phyloP scores from a whole-genome alignment of 2,329 filamentous ascomycete genomes.

The Xylaria sp. region DNA sequence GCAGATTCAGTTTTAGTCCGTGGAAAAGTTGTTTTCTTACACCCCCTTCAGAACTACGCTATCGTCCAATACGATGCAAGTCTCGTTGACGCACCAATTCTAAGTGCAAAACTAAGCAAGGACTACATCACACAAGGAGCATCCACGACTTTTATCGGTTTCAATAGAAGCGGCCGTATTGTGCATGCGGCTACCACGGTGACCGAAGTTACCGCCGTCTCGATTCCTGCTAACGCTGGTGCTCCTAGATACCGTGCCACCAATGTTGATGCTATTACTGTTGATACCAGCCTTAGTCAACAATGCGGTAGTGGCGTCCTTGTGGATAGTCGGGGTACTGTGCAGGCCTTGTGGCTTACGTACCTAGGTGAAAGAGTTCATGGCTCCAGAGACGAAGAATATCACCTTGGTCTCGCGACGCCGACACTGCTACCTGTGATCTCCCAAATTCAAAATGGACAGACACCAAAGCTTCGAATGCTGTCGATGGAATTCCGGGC shows the following conservation, averaged over 20 bases:
- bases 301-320: slow-evolving; percentile 95
- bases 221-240: slow-evolving; percentile 90
- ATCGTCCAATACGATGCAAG: slow-evolving; percentile 93
- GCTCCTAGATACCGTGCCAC: slow-evolving; percentile 93
- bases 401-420: slow-evolving; percentile 90
- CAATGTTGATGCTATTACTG: slow-evolving; percentile 95
- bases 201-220: slow-evolving; percentile 95
- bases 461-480: slow-evolving; percentile 83
- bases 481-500: slow-evolving; percentile 93
- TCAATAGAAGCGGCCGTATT: slow-evolving; percentile 92
- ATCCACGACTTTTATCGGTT: slow-evolving; percentile 96
- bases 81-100: slow-evolving; percentile 91
- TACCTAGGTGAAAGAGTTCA: slow-evolving; percentile 90
- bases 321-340: slow-evolving; percentile 85
- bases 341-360: slow-evolving; percentile 95
- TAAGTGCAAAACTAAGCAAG: slow-evolving; percentile 82
- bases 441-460: slow-evolving; percentile 79
- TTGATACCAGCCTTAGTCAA: slow-evolving; percentile 88
- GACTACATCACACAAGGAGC: slow-evolving; percentile 90
- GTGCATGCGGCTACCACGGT: slow-evolving; percentile 94
- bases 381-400: slow-evolving; percentile 89
- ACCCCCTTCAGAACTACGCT: slow-evolving; percentile 95
- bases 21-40: slow-evolving; percentile 93
- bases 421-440: slow-evolving; percentile 90
- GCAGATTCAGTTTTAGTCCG: slow-evolving; percentile 95